These are phyloP conservation scores for Suillus plorans DNA, from an alignment of 768 basidiomycete genomes.

Conservation along the genomic window DNA sequence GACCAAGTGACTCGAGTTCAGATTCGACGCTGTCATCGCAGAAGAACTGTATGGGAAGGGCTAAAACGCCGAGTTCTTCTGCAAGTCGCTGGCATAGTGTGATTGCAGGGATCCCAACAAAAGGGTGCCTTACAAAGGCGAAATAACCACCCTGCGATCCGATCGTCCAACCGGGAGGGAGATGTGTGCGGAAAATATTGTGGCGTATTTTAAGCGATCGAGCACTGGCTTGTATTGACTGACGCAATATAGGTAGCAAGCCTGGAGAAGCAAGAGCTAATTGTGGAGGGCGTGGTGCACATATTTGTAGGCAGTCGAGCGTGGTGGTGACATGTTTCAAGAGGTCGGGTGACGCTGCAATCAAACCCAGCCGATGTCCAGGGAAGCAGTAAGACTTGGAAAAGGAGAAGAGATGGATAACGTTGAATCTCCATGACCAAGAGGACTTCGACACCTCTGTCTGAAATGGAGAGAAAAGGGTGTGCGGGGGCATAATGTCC, in stretches of 20 bases:
- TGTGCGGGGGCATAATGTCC: slow-evolving; percentile 50
- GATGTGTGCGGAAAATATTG: slow-evolving; percentile 45
- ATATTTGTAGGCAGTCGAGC: slow-evolving; percentile 80
- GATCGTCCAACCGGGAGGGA: slow-evolving; percentile 60
- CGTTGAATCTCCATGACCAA: slow-evolving; percentile 55
- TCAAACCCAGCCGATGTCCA: slow-evolving; percentile 75
- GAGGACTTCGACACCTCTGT: slow-evolving; percentile 1
- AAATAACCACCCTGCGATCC: slow-evolving; percentile 73
- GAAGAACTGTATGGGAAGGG: slow-evolving; percentile 69
- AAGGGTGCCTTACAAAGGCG: slow-evolving; percentile 75
- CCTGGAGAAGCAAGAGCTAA: slow-evolving; percentile 53
- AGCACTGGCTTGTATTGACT: slow-evolving; percentile 56
- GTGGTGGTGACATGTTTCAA: slow-evolving; percentile 51
- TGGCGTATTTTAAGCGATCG: slow-evolving; percentile 51
- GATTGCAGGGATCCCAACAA: slow-evolving; percentile 41
- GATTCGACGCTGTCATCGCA: slow-evolving; percentile 15
- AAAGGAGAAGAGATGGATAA: slow-evolving; percentile 77
- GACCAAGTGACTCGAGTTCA: slow-evolving; percentile 22
- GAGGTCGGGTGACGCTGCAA: slow-evolving; percentile 60
- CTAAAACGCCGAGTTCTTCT: slow-evolving; percentile 59
- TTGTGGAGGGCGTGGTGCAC: slow-evolving; percentile 73
- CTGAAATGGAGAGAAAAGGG: slow-evolving; percentile 42
- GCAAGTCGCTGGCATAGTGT: slow-evolving; percentile 62
- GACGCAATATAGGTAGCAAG: slow-evolving; percentile 49
- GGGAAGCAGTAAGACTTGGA: slow-evolving; percentile 82